A percentile compares a stretch with the other conserved stretches of the same genome.
Evolutionary conservation across 1,284 basidiomycete genomes (phyloP).

Genomic region (Melampsora americana): DNA sequence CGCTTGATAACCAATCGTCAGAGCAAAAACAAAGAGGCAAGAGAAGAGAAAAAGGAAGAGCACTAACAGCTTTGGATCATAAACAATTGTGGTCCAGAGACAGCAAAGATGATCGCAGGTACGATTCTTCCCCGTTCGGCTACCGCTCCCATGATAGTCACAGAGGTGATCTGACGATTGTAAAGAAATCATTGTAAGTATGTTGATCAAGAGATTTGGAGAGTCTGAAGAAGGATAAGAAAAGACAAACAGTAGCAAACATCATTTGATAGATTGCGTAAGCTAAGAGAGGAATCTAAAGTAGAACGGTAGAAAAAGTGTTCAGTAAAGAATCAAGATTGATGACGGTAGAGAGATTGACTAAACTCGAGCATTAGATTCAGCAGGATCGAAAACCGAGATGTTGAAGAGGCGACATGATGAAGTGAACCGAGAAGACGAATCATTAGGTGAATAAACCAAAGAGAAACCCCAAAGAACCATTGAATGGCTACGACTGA

Average conservation of each 20-base stretch:
- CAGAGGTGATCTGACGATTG: constrained; percentile 58
- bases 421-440: constrained; percentile 2
- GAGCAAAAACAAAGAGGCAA: neutral
- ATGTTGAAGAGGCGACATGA: neutral
- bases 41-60: neutral
- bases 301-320: neutral
- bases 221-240: no score
- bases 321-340: neutral
- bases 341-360: neutral
- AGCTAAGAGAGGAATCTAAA: no score
- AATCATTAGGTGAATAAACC: constrained; percentile 3
- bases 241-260: no score
- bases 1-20: neutral
- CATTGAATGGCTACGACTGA: constrained; percentile 69
- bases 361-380: constrained; percentile 3
- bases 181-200: no score
- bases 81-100: constrained; percentile 90
- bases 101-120: constrained; percentile 81
- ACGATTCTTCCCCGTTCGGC: constrained; percentile 88
- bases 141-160: constrained; percentile 82
- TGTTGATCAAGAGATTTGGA: no score
- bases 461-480: constrained; percentile 50
- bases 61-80: constrained; percentile 67
- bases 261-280: no score
- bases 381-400: neutral